Evolutionary conservation across 2,329 filamentous ascomycete genomes (phyloP).

Genomic region (Stagonosporopsis vannaccii): DNA sequence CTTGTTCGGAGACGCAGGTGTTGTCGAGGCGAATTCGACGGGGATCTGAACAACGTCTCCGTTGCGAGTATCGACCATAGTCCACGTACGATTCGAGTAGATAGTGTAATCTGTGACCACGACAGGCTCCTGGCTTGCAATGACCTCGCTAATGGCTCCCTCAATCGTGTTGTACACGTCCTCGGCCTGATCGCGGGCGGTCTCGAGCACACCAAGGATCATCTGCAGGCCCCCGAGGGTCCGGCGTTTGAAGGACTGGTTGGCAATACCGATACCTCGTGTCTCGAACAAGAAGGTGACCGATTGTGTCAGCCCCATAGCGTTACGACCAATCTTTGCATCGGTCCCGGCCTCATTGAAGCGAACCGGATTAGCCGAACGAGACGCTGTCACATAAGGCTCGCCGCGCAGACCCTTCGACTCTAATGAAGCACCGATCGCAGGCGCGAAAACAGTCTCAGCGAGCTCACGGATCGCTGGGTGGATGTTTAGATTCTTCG

Average conservation of each 20-base stretch:
- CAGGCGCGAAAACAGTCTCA: slow-evolving; percentile 44
- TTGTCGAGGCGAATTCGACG: slow-evolving; percentile 45
- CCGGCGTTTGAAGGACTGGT: slow-evolving; percentile 45
- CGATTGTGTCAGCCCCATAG: slow-evolving; percentile 47
- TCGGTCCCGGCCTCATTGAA: slow-evolving; percentile 47
- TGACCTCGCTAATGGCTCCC: slow-evolving; percentile 34
- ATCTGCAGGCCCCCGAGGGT: slow-evolving; percentile 43
- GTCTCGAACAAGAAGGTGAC: slow-evolving; percentile 48
- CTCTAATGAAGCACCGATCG: slow-evolving; percentile 39
- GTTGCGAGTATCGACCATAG: slow-evolving; percentile 42
- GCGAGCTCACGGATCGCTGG: slow-evolving; percentile 43
- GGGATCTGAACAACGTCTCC: slow-evolving; percentile 45
- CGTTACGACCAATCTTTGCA: slow-evolving; percentile 48
- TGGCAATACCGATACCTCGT: slow-evolving; percentile 46
- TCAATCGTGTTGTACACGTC: slow-evolving; percentile 41
- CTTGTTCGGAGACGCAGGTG: slow-evolving; percentile 45
- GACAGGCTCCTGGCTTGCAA: slow-evolving; percentile 35
- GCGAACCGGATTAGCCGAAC: slow-evolving; percentile 29
- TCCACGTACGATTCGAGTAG: slow-evolving; percentile 40
- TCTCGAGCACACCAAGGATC: slow-evolving; percentile 46
- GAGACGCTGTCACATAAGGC: slow-evolving; percentile 43
- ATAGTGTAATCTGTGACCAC: slow-evolving; percentile 43
- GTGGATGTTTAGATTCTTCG: slow-evolving; percentile 50
- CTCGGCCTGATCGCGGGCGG: slow-evolving; percentile 39
- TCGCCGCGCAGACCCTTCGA: slow-evolving; percentile 42